Conservation (phyloP, 2,329 filamentous ascomycete species). For the Tolypocladium tropicale region DNA sequence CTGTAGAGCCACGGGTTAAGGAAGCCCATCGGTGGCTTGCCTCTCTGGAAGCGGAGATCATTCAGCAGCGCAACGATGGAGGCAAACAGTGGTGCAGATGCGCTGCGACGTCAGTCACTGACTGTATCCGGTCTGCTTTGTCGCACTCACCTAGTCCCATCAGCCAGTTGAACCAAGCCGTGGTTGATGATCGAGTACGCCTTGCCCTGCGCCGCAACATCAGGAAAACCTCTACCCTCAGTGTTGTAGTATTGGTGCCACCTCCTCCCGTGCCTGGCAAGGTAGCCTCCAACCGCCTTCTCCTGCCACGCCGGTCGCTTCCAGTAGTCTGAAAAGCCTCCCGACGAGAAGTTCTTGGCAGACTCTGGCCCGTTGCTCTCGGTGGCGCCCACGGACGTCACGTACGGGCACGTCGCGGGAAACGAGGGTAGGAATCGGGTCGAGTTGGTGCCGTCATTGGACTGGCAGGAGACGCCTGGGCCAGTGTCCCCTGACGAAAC, state of each 20-base stretch:
- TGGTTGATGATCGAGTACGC: conserved; percentile 23
- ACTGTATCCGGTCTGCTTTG: background rate
- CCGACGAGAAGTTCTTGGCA: conserved; percentile 40
- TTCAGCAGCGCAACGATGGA: conserved; percentile 56
- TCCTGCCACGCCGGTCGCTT: conserved; percentile 32
- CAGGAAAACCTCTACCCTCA: conserved; percentile 47
- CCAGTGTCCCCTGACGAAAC: conserved; percentile 50
- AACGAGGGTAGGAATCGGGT: conserved; percentile 23
- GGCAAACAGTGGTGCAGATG: conserved; percentile 52
- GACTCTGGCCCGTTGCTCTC: conserved; percentile 38
- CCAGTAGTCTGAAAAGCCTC: conserved; percentile 40
- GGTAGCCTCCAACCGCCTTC: conserved; percentile 34
- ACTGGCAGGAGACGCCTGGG: conserved; percentile 22
- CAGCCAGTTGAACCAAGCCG: conserved; percentile 8
- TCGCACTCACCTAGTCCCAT: conserved; percentile 21
- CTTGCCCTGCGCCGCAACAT: conserved; percentile 45
- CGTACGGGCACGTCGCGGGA: conserved; percentile 42
- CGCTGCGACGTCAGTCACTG: conserved; percentile 20
- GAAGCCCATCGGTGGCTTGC: conserved; percentile 44
- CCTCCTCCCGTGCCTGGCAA: conserved; percentile 29
- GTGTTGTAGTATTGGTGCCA: conserved; percentile 38
- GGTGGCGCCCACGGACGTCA: conserved; percentile 53
- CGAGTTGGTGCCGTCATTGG: conserved; percentile 23
- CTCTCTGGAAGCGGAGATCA: conserved; percentile 45
- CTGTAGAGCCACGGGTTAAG: conserved; percentile 52